Conservation (phyloP, 2,329 filamentous ascomycete species). For the Tolypocladium guangdongense region DNA sequence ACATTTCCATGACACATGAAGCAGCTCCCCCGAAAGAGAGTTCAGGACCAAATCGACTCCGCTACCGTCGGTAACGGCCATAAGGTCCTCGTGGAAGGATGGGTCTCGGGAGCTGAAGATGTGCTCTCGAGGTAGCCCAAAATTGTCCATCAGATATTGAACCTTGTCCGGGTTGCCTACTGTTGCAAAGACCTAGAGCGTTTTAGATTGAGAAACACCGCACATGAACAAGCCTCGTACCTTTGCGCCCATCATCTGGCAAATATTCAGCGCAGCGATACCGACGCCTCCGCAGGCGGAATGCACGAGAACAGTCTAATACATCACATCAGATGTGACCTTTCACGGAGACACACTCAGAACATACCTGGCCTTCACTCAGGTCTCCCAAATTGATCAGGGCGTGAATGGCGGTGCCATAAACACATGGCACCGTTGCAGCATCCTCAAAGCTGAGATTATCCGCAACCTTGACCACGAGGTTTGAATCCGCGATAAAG, state of each 20-base stretch:
- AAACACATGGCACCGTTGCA: conserved; percentile 21
- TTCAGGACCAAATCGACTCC: conserved; percentile 28
- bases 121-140: conserved; percentile 9
- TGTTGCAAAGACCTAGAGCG: conserved; percentile 9
- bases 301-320: conserved; percentile 20
- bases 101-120: conserved; percentile 23
- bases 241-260: conserved; percentile 12
- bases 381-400: conserved; percentile 4
- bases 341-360: neutral
- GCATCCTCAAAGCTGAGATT: conserved; percentile 20
- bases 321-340: neutral
- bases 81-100: conserved; percentile 17
- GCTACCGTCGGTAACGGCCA: conserved; percentile 12
- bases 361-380: conserved; percentile 4
- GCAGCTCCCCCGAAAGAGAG: conserved; percentile 20
- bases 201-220: neutral
- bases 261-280: conserved; percentile 16
- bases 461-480: conserved; percentile 20
- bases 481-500: conserved; percentile 7
- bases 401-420: conserved; percentile 16
- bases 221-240: neutral
- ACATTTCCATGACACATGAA: conserved; percentile 22
- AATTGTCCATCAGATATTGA: conserved; percentile 11
- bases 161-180: conserved; percentile 19
- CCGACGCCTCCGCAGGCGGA: conserved; percentile 19